phyloP scores from a whole-genome alignment of 2,329 filamentous ascomycete genomes.

The Saccharata proteae region DNA sequence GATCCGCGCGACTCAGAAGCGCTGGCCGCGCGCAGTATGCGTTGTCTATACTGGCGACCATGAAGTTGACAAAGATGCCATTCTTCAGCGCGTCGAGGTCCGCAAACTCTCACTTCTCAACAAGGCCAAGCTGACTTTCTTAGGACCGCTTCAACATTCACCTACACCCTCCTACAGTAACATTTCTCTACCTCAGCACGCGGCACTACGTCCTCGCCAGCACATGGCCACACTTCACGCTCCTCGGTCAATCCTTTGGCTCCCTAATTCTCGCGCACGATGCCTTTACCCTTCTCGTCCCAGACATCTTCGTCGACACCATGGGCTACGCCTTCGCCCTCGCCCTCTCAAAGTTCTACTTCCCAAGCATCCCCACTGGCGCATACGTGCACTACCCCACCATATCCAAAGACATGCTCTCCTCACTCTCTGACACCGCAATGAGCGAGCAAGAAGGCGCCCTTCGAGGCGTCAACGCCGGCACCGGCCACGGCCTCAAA shows the following conservation, averaged over 20 bases:
- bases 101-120: constrained; percentile 9
- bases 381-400: constrained; percentile 98
- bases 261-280: constrained; percentile 83
- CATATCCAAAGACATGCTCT: constrained; percentile 95
- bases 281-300: constrained; percentile 80
- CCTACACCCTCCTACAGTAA: constrained; percentile 68
- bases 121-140: constrained; percentile 2
- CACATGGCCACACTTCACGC: constrained; percentile 84
- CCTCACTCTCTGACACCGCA: constrained; percentile 50
- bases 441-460: constrained; percentile 24
- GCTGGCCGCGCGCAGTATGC: constrained; percentile 80
- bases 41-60: constrained; percentile 94
- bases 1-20: constrained; percentile 76
- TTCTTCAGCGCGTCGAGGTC: constrained; percentile 66
- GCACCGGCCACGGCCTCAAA: constrained; percentile 59
- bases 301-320: constrained; percentile 91
- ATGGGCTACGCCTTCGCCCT: constrained; percentile 96
- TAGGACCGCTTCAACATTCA: constrained; percentile 75
- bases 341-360: constrained; percentile 70
- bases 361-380: constrained; percentile 67
- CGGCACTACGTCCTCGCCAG: constrained; percentile 75
- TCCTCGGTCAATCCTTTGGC: constrained; percentile 86
- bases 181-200: constrained; percentile 84
- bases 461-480: constrained; percentile 61
- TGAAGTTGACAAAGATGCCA: constrained; percentile 67